Evolutionary conservation across 2,329 filamentous ascomycete species (phyloP), one percentile per base, ranked within the genome.

Genomic region (Penicillium sclerotiorum): DNA sequence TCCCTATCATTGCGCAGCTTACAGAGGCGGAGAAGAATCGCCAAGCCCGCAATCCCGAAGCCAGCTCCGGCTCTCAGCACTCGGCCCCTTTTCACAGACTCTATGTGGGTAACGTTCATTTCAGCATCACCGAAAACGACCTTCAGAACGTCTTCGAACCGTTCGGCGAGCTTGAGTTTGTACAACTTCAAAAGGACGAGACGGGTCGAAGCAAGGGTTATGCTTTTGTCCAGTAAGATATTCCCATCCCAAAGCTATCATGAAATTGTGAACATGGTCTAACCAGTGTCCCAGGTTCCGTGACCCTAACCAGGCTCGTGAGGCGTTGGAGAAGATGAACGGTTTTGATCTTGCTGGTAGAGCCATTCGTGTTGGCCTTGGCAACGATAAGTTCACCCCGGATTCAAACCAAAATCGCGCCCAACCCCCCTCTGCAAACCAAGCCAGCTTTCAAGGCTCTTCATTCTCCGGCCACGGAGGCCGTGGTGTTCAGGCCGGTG

Each of bases 21-120:
- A 97, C 94, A 65, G 94, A 99, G 80, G 95, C 94, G 70, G 95
- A 99, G 75, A 99, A 99, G 81, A 99, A 99, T 70, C 91, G 94
- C 63, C 93, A 96, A 79, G 90, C 91, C 58, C 90, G 93, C 61
- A 93, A 84, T 58, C 83, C 89, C 45, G 89, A 94, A 63, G 62
- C 80, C 42, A 80, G 81, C 59, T 85, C 81, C 59, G 78, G 76
- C 51, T 84, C 90, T 61, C 86, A 88, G 52, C 92, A 92, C 69
- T 88, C 89, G 54, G 87, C 95, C 52, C 94, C 94, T 20, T 97
- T 97, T 79, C 94, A 99, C 76, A 89, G 95, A 62, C 87, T 99
- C 52, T 99, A 97, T 73, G 93, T 99, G 62, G 94, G 94, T 74
- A 99, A 99, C 72, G 97, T 99, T 63, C 94, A 99, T 78, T 99